phyloP scores from a whole-genome alignment of 2,329 filamentous ascomycete species.

The Pestalotiopsis sp. region DNA sequence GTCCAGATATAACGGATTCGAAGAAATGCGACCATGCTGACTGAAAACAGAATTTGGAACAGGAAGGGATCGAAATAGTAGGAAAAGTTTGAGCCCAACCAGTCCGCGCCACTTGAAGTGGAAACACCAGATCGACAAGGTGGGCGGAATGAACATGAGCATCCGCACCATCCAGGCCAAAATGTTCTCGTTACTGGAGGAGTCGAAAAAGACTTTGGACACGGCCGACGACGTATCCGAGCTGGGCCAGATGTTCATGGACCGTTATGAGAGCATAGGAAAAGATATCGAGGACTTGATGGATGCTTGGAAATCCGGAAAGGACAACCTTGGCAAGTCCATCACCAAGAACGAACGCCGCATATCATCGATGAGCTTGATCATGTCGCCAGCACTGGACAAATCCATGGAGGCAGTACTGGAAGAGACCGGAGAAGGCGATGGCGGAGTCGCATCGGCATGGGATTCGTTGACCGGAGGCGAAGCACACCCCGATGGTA shows the following conservation, averaged over 20 bases:
- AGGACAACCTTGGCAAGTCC: conserved; percentile 77
- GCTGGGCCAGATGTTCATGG: conserved; percentile 76
- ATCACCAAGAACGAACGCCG: conserved; percentile 80
- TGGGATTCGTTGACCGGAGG: conserved; percentile 80
- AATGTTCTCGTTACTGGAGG: conserved; percentile 87
- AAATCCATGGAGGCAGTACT: conserved; percentile 66
- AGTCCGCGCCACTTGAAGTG: conserved; percentile 82
- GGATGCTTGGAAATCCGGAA: conserved; percentile 86
- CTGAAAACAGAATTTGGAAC: conserved; percentile 5
- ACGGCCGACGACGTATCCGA: conserved; percentile 74
- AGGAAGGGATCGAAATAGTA: conserved; percentile 17
- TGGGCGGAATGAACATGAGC: conserved; percentile 85
- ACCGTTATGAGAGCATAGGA: conserved; percentile 94
- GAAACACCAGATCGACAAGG: conserved; percentile 83
- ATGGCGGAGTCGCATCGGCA: conserved; percentile 66
- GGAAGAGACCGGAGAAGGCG: conserved; percentile 14
- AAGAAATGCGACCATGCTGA: not conserved
- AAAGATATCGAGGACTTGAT: conserved; percentile 80
- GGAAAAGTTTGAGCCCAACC: conserved; percentile 57
- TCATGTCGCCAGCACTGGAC: conserved; percentile 63
- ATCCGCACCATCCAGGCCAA: conserved; percentile 94
- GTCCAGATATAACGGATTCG: no score
- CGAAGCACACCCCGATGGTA: conserved; percentile 48
- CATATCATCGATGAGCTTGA: conserved; percentile 62
- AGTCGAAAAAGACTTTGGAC: conserved; percentile 80